Evolutionary conservation across 2,329 filamentous ascomycete species (phyloP).

Genomic region (Diaporthe vexans): DNA sequence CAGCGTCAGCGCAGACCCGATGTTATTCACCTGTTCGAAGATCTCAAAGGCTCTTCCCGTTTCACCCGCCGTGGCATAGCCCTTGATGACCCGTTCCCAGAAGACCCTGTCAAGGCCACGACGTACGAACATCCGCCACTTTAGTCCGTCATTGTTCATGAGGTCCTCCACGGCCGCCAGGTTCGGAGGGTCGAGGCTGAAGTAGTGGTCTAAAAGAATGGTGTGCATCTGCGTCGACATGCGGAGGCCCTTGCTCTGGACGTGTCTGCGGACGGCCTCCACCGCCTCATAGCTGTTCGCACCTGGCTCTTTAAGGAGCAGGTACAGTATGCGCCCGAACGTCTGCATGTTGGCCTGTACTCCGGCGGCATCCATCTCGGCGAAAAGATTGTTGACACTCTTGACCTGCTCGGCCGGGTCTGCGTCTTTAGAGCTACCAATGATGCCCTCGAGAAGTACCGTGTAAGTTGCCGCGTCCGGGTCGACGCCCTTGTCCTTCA

Average conservation of each 20-base stretch:
- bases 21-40: constrained; percentile 59
- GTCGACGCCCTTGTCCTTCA: constrained; percentile 68
- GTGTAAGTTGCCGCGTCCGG: constrained; percentile 81
- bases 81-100: constrained; percentile 79
- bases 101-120: constrained; percentile 69
- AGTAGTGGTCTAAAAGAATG: constrained; percentile 78
- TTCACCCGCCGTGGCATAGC: constrained; percentile 71
- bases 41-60: constrained; percentile 62
- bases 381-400: constrained; percentile 68
- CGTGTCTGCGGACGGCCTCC: constrained; percentile 72
- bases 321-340: constrained; percentile 79
- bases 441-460: constrained; percentile 75
- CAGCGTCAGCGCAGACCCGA: constrained; percentile 58
- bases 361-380: constrained; percentile 68
- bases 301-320: constrained; percentile 62
- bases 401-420: constrained; percentile 63
- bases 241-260: constrained; percentile 66
- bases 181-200: constrained; percentile 70
- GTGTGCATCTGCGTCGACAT: constrained; percentile 79
- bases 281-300: constrained; percentile 57
- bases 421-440: constrained; percentile 57
- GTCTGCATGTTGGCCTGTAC: constrained; percentile 72
- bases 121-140: constrained; percentile 47
- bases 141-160: constrained; percentile 66
- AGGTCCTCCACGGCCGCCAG: constrained; percentile 71